These are phyloP conservation scores for Pascua guehoae DNA, from an alignment of 1,284 basidiomycete genomes.

Conservation along the genomic window DNA sequence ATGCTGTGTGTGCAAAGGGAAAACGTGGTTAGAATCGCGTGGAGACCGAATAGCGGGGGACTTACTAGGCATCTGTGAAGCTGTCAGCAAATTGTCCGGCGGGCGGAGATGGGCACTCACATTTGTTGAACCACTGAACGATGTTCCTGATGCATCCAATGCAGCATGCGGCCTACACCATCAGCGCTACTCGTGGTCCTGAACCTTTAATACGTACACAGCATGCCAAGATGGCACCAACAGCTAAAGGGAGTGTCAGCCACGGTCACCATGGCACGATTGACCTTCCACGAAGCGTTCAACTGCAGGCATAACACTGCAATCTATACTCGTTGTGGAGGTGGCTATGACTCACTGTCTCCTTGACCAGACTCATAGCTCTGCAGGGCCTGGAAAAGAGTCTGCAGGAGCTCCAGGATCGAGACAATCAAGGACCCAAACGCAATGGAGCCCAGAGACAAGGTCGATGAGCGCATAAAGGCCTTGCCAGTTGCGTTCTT, in stretches of 20 bases:
- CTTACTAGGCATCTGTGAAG: slow-evolving; percentile 34
- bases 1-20: slow-evolving; percentile 35
- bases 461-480: slow-evolving; percentile 74
- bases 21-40: too few species aligned
- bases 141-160: slow-evolving; percentile 66
- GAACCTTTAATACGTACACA: slow-evolving; percentile 22
- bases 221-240: slow-evolving; percentile 71
- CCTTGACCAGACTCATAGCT: slow-evolving; percentile 70
- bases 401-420: slow-evolving; percentile 68
- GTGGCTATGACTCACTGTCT: slow-evolving; percentile 57
- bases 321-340: too few species aligned
- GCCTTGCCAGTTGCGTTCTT: slow-evolving; percentile 66
- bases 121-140: slow-evolving; percentile 74
- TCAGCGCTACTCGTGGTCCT: background rate
- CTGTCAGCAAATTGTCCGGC: background rate
- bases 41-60: background rate
- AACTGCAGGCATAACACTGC: too few species aligned
- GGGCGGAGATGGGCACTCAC: slow-evolving; percentile 23
- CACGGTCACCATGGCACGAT: background rate
- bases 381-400: slow-evolving; percentile 63
- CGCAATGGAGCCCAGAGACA: slow-evolving; percentile 82
- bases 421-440: slow-evolving; percentile 88
- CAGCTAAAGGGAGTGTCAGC: slow-evolving; percentile 49
- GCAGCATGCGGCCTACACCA: slow-evolving; percentile 66
- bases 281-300: too few species aligned